Percentiles rank a stretch among this genome's conserved stretches.
Conservation (phyloP, 2,329 filamentous ascomycete genomes). For the Aspergillus brasiliensis region DNA sequence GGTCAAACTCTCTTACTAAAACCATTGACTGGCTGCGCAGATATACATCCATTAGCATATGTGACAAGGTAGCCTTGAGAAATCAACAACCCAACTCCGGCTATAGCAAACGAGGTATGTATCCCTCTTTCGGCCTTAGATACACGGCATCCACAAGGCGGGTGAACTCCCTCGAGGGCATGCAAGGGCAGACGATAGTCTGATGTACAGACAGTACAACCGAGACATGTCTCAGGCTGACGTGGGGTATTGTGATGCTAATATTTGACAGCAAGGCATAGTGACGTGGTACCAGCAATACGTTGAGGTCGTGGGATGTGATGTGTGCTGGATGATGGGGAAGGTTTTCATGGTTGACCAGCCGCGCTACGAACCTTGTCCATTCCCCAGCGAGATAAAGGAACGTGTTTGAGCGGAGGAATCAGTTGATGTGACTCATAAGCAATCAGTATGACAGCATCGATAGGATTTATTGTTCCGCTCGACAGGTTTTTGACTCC, state of each 20-base stretch:
- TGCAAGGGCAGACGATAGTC: not conserved
- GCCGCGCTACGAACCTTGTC: not conserved
- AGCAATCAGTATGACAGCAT: not conserved
- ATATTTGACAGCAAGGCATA: not conserved
- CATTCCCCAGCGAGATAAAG: not conserved
- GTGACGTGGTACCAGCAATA: not conserved
- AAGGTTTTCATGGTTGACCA: not conserved
- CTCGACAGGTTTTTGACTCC: no score
- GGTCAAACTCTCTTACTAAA: no score
- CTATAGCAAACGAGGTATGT: not conserved
- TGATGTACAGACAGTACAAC: not conserved
- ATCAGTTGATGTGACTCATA: not conserved
- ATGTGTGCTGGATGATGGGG: not conserved
- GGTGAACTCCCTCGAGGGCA: not conserved
- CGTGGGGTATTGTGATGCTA: not conserved
- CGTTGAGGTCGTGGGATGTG: not conserved
- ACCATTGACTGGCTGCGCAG: no score
- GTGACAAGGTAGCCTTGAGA: no score
- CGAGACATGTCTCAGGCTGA: not conserved
- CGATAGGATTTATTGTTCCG: not conserved
- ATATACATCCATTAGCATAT: no score
- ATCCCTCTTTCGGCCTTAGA: not conserved
- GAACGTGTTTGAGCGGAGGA: not conserved
- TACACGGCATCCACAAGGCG: not conserved
- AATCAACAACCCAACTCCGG: no score